Evolutionary conservation across 257 asterid species (phyloP).

Genomic region (Plantago elongata): DNA sequence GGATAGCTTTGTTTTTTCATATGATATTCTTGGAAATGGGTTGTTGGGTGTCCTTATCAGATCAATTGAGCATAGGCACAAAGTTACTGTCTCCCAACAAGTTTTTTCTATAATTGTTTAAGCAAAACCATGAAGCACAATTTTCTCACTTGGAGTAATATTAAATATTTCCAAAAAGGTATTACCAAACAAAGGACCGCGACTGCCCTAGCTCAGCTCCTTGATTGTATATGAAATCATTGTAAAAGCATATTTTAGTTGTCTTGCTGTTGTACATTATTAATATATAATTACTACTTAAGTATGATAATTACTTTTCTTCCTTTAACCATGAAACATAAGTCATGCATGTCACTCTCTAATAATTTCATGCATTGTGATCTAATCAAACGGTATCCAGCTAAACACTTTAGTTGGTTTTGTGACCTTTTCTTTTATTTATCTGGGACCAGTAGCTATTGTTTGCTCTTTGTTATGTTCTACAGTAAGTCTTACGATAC

Average conservation of each 20-base stretch:
- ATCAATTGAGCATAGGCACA: background rate
- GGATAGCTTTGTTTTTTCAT: background rate
- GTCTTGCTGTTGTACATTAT: background rate
- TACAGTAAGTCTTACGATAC: too few relatives aligned
- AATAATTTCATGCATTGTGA: background rate
- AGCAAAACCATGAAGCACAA: background rate
- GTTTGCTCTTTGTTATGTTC: background rate
- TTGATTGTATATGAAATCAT: background rate
- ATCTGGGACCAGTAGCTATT: background rate
- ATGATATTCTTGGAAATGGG: background rate
- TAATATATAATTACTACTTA: background rate
- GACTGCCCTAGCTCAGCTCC: background rate
- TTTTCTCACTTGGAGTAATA: background rate
- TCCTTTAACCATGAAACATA: background rate
- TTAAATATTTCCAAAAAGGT: background rate
- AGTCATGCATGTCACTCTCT: conserved; percentile 8
- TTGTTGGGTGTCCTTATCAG: conserved; percentile 2
- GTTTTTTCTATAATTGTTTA: background rate
- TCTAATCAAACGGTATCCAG: background rate
- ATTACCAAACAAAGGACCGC: background rate
- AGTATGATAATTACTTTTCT: background rate
- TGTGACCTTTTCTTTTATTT: background rate
- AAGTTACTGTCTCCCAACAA: background rate
- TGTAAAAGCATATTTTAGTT: background rate
- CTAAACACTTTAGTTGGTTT: background rate